Percentiles rank a stretch among this genome's conserved stretches.
These are phyloP conservation scores for Cerrena zonata DNA, from an alignment of 1,284 basidiomycete genomes.

Conservation along the genomic window DNA sequence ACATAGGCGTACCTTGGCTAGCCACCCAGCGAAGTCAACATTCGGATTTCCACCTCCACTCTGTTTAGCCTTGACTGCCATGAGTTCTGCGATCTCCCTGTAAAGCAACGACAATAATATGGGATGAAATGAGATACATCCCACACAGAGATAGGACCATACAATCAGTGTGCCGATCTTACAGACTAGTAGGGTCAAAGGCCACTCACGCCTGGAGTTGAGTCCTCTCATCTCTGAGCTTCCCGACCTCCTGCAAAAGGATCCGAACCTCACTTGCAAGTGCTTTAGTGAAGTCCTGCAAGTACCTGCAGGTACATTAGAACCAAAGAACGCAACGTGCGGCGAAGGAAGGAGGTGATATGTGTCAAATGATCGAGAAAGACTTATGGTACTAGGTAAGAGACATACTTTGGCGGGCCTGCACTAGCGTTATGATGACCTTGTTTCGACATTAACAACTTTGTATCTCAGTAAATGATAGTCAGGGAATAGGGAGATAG, in stretches of 20 bases:
- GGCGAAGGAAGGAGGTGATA: not conserved
- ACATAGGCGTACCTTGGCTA: slow-evolving; percentile 40
- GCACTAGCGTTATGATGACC: not conserved
- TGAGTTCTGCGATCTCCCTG: slow-evolving; percentile 71
- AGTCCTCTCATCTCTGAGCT: slow-evolving; percentile 66
- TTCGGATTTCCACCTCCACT: slow-evolving; percentile 46
- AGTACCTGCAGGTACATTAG: slow-evolving; percentile 48
- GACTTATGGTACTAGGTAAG: not conserved
- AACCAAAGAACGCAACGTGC: not conserved
- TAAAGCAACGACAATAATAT: not conserved
- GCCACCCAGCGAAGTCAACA: slow-evolving; percentile 66
- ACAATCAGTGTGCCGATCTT: not conserved
- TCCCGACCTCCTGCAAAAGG: slow-evolving; percentile 62
- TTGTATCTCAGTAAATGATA: not conserved
- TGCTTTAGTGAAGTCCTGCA: slow-evolving; percentile 54
- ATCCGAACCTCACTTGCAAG: slow-evolving; percentile 34
- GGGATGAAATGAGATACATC: not conserved
- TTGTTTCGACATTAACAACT: not conserved
- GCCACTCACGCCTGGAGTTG: slow-evolving; percentile 60
- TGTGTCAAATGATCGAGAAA: not conserved
- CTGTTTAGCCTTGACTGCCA: slow-evolving; percentile 70
- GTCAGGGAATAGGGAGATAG: not conserved
- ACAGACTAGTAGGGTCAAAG: not conserved
- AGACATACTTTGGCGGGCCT: not conserved
- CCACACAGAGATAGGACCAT: no score